These are phyloP conservation scores for Colletotrichum horii DNA, from an alignment of 2,329 filamentous ascomycete genomes.

Conservation along the genomic window DNA sequence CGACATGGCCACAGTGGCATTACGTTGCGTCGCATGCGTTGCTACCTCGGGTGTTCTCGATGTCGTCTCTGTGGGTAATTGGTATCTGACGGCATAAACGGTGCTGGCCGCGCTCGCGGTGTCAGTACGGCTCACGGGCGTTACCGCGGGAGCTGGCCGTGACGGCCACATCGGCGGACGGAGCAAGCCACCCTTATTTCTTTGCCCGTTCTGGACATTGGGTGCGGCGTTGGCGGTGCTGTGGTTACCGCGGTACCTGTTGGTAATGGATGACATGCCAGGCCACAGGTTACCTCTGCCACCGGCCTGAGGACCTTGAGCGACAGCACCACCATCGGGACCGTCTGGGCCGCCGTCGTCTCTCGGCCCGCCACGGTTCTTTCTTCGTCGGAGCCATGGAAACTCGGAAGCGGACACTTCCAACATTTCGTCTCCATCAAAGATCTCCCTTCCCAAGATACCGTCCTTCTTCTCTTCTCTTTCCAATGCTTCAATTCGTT, in stretches of 20 bases:
- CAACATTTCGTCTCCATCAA: slow-evolving; percentile 93
- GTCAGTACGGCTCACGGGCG: slow-evolving; percentile 65
- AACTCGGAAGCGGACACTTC: slow-evolving; percentile 63
- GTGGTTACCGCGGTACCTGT: slow-evolving; percentile 34
- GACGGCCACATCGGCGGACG: slow-evolving; percentile 61
- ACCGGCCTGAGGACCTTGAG: slow-evolving; percentile 23
- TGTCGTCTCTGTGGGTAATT: slow-evolving; percentile 58
- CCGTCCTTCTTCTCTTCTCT: slow-evolving; percentile 94
- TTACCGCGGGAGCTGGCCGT: slow-evolving; percentile 58
- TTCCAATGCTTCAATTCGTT: slow-evolving; percentile 90
- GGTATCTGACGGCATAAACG: slow-evolving; percentile 67
- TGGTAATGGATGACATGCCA: slow-evolving; percentile 43
- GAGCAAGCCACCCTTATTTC: slow-evolving; percentile 39
- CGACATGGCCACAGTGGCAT: not conserved
- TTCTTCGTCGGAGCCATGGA: slow-evolving; percentile 46
- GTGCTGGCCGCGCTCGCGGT: slow-evolving; percentile 69
- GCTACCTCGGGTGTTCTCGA: slow-evolving; percentile 7
- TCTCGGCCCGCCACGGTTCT: slow-evolving; percentile 35
- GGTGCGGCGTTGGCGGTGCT: not conserved
- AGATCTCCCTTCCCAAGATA: slow-evolving; percentile 87
- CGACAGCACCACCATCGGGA: slow-evolving; percentile 20
- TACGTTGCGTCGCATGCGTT: slow-evolving; percentile 11
- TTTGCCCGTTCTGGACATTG: slow-evolving; percentile 26
- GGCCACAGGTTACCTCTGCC: slow-evolving; percentile 43
- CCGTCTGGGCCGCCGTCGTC: slow-evolving; percentile 24